Evolutionary conservation across 805 yeast species (phyloP).

Genomic region (Pachysolen tannophilus): DNA sequence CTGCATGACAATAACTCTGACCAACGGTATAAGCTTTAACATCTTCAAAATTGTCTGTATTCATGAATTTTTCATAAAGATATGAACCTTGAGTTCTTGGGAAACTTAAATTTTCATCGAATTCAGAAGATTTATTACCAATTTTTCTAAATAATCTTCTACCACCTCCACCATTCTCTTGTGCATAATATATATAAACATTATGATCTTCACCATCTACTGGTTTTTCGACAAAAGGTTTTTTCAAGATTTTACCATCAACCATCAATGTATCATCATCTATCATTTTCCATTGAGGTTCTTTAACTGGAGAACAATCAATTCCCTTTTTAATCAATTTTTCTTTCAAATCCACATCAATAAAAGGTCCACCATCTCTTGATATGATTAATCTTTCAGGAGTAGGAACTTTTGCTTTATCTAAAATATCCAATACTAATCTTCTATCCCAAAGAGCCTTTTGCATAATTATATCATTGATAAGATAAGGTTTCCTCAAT

Average conservation of each 20-base stretch:
- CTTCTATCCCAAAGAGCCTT: slow-evolving; percentile 97
- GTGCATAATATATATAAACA: slow-evolving; percentile 84
- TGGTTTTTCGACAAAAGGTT: slow-evolving; percentile 97
- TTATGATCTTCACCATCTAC: slow-evolving; percentile 99
- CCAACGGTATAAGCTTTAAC: slow-evolving; percentile 99
- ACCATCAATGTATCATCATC: slow-evolving; percentile 79
- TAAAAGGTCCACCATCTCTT: slow-evolving; percentile 94
- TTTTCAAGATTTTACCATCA: slow-evolving; percentile 61
- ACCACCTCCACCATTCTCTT: slow-evolving; percentile 95
- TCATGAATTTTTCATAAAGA: slow-evolving; percentile 92
- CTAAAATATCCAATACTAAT: slow-evolving; percentile 69
- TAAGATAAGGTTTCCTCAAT: slow-evolving; percentile 79
- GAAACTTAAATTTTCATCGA: slow-evolving; percentile 64
- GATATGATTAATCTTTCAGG: slow-evolving; percentile 84
- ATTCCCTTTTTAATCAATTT: slow-evolving; percentile 59
- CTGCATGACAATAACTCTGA: slow-evolving; percentile 87
- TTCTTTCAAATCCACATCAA: slow-evolving; percentile 57
- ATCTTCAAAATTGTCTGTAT: slow-evolving; percentile 96
- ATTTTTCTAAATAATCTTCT: slow-evolving; percentile 89
- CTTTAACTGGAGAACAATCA: slow-evolving; percentile 36
- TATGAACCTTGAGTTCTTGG: slow-evolving; percentile 90
- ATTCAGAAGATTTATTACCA: slow-evolving; percentile 95
- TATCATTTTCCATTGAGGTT: slow-evolving; percentile 81
- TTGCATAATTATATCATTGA: slow-evolving; percentile 87
- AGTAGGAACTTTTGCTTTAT: slow-evolving; percentile 79